Evolutionary conservation across 495 filamentous ascomycete genomes (phyloP), one percentile per base, ranked within the genome.

Genomic region (Elaphomyces granulatus): DNA sequence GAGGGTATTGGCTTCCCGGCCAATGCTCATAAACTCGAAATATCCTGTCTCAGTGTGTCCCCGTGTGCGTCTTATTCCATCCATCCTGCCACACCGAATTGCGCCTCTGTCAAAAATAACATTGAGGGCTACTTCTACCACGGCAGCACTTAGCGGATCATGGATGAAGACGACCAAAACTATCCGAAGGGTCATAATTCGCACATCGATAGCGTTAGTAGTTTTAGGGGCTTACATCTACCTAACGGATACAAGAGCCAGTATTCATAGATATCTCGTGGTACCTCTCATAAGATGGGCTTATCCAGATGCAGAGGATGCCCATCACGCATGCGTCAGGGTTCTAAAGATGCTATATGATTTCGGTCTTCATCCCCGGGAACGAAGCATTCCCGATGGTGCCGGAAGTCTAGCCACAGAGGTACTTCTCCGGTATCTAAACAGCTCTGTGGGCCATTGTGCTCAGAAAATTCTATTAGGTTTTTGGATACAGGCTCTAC

Each of bases 231-330:
- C 68, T 20, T 90, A 83, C 53, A 61, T 83, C 50, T 94, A 94
- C 53, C 60, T 77, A 23, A 95, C 88, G 41, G 90, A 98, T 61
- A 94, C 88, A 9, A 76, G 90, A 42, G 83, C 90, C 16, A 80
- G 78, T 49, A 51, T 88, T 41, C 90, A 95, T 65, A 72, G 74
- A 43, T 94, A 81, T 59, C 64, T 81, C n/a, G 64, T 83, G 20
- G 79, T 85, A 17, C 86, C 77, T 14, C 56, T 80, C 33, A 63
- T 96, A 9, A 73, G 88, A 9, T 50, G 66, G 38, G 9, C 92
- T 20, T 86, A 69, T 38, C 71, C 80, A 1, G 88, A 95, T 56
- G 87, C 87, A 30, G 90, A 96, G 58, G 83, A 87, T 21, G 90
- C 90, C 15, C 90, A 98, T 54, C 75, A 88, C 46, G 63, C 70